Conservation (phyloP, 1,284 basidiomycete species). For the Puccinia polysora region DNA sequence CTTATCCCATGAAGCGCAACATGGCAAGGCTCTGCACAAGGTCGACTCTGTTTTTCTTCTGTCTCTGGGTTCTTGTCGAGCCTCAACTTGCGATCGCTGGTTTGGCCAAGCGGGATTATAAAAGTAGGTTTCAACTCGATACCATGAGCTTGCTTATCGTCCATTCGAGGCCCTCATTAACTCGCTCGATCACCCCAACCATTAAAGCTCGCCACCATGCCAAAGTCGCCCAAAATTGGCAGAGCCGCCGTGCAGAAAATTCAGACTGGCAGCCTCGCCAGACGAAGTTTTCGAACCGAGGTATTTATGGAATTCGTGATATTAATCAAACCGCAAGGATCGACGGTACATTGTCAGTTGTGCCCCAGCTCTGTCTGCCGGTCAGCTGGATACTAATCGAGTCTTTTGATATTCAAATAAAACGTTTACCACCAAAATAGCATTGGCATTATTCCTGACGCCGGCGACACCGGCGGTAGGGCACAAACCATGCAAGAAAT, state of each 20-base stretch:
- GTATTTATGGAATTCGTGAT: background rate
- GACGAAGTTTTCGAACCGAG: constrained; percentile 17
- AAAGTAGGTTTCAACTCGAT: background rate
- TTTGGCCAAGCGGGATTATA: too few relatives aligned
- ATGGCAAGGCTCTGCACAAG: too few relatives aligned
- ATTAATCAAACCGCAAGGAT: background rate
- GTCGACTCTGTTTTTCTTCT: too few relatives aligned
- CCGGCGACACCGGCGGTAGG: constrained; percentile 18
- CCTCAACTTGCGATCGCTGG: too few relatives aligned
- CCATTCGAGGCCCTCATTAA: background rate
- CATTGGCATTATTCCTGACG: constrained; percentile 12
- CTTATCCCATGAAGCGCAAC: too few relatives aligned
- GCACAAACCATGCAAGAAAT: constrained; percentile 13
- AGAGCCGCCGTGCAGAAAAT: background rate
- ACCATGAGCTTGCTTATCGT: background rate
- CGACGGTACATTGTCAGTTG: constrained; percentile 3
- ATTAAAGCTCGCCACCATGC: background rate
- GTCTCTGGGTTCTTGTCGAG: too few relatives aligned
- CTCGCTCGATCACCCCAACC: background rate
- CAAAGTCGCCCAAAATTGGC: background rate
- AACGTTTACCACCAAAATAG: background rate
- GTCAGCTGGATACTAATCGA: background rate
- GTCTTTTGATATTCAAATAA: too few relatives aligned
- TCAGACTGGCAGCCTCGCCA: background rate
- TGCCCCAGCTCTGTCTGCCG: background rate